Evolutionary conservation across 495 filamentous ascomycete species (phyloP).

Genomic region (Parmelia sp.): DNA sequence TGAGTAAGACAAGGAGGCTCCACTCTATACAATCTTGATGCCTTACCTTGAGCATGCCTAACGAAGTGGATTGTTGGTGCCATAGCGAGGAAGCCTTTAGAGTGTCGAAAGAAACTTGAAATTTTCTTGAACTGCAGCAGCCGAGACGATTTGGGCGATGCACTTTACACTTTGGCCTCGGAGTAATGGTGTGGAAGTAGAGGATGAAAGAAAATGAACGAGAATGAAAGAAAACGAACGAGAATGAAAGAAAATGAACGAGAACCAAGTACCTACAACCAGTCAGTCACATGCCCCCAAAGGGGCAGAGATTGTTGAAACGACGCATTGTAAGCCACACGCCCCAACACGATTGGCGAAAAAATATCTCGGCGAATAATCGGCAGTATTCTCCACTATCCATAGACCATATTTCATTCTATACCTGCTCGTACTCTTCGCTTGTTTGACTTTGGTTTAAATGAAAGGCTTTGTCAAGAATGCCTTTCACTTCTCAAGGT

Average conservation of each 20-base stretch:
- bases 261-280: too few species aligned
- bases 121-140: background rate
- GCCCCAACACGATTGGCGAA: background rate
- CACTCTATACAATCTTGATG: background rate
- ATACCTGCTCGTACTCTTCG: too few species aligned
- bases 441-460: background rate
- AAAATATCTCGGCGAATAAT: background rate
- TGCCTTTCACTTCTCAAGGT: background rate
- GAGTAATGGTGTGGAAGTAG: background rate
- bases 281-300: background rate
- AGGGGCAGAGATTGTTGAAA: background rate
- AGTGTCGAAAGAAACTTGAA: background rate
- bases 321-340: background rate
- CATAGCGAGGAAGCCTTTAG: conserved; percentile 12
- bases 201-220: background rate
- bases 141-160: background rate
- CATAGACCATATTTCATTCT: too few species aligned
- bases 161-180: background rate
- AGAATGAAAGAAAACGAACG: background rate
- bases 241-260: background rate
- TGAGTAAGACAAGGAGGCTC: background rate
- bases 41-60: conserved; percentile 47
- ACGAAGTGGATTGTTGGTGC: conserved; percentile 45
- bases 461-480: background rate
- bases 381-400: too few species aligned